Conservation (phyloP, 768 basidiomycete genomes). For the Trametes maxima region DNA sequence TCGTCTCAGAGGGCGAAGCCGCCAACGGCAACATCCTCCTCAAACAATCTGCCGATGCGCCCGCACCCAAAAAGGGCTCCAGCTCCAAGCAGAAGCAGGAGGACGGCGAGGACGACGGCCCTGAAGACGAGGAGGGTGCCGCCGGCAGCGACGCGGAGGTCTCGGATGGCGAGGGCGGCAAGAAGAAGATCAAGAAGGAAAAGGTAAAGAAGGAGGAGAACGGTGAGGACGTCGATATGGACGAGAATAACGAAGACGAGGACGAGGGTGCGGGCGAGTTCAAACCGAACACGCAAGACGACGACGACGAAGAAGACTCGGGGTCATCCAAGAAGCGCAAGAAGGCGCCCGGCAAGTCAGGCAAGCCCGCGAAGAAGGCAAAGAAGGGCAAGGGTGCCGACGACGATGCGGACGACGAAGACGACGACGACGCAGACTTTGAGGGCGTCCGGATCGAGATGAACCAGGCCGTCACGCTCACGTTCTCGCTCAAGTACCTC, state of each 20-base stretch:
- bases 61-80: constrained; percentile 19
- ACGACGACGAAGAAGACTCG: constrained; percentile 36
- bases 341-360: constrained; percentile 56
- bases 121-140: constrained; percentile 50
- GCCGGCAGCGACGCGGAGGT: constrained; percentile 50
- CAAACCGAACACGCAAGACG: constrained; percentile 27
- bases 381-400: constrained; percentile 46
- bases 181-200: constrained; percentile 43
- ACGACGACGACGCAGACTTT: constrained; percentile 47
- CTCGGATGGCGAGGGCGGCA: constrained; percentile 40
- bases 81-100: constrained; percentile 39
- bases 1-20: constrained; percentile 90
- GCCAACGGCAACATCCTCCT: constrained; percentile 88
- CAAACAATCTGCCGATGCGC: constrained; percentile 66
- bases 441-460: constrained; percentile 79
- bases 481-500: constrained; percentile 96
- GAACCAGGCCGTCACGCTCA: constrained; percentile 88
- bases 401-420: constrained; percentile 45
- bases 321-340: constrained; percentile 63
- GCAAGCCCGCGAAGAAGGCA: constrained; percentile 55
- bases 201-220: constrained; percentile 56
- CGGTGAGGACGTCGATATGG: constrained; percentile 39
- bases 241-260: constrained; percentile 35
- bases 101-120: constrained; percentile 48
- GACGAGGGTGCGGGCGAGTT: constrained; percentile 49